Evolutionary conservation across 1,139 yeast species (phyloP).

Genomic region (Hyphopichia khmerensis): DNA sequence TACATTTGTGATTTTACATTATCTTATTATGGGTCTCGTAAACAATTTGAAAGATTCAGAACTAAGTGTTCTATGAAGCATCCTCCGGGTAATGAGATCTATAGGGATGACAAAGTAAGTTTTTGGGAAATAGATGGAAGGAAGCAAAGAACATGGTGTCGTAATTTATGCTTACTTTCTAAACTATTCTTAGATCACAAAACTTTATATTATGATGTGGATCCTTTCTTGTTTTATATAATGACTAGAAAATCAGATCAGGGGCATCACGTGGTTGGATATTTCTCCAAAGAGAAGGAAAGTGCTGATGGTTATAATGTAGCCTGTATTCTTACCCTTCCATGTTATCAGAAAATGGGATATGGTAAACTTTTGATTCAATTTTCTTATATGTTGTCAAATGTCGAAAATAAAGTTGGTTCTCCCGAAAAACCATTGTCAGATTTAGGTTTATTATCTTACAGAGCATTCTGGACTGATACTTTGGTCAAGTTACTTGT

Average conservation of each 20-base stretch:
- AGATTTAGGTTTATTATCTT: slow-evolving; percentile 87
- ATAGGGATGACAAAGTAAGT: slow-evolving; percentile 72
- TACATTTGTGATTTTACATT: slow-evolving; percentile 91
- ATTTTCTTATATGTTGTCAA: slow-evolving; percentile 86
- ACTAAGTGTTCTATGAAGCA: slow-evolving; percentile 82
- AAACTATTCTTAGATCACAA: slow-evolving; percentile 93
- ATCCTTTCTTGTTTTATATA: slow-evolving; percentile 91
- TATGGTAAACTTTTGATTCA: slow-evolving; percentile 89
- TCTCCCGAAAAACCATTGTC: slow-evolving; percentile 97
- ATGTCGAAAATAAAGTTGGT: slow-evolving; percentile 85
- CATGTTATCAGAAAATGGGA: slow-evolving; percentile 95
- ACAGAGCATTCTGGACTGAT: slow-evolving; percentile 97
- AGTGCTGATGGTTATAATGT: slow-evolving; percentile 94
- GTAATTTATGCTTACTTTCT: slow-evolving; percentile 84
- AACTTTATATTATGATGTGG: slow-evolving; percentile 94
- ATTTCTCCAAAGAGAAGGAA: slow-evolving; percentile 94
- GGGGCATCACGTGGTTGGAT: slow-evolving; percentile 95
- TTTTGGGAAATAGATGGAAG: slow-evolving; percentile 97
- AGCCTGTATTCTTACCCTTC: slow-evolving; percentile 93
- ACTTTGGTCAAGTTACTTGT: slow-evolving; percentile 73
- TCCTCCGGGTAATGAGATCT: slow-evolving; percentile 98
- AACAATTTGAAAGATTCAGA: slow-evolving; percentile 90
- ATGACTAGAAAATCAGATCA: slow-evolving; percentile 87
- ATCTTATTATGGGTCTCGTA: slow-evolving; percentile 82
- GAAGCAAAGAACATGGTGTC: slow-evolving; percentile 94